Conservation (phyloP, 768 basidiomycete genomes). For the Tylopilus cervinicoccineus region DNA sequence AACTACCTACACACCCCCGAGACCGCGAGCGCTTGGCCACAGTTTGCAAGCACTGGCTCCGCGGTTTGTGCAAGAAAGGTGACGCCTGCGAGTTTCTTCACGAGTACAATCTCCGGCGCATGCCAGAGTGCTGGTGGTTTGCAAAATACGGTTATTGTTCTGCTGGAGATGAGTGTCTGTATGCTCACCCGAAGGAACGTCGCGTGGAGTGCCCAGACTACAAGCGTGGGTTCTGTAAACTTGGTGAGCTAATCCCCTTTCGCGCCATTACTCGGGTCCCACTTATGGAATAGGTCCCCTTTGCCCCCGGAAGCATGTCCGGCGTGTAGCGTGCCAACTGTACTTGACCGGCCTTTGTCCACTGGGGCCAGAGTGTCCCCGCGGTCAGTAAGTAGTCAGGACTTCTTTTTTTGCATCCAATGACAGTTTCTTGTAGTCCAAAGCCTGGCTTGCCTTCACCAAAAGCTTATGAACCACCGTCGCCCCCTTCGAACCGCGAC, state of each 20-base stretch:
- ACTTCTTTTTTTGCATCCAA: slow-evolving; percentile 4
- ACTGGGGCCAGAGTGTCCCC: slow-evolving; percentile 79
- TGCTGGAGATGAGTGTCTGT: slow-evolving; percentile 95
- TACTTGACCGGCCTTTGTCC: slow-evolving; percentile 95
- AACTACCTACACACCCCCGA: slow-evolving; percentile 76
- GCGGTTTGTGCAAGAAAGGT: slow-evolving; percentile 97
- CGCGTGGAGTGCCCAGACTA: slow-evolving; percentile 94
- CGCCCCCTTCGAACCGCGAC: slow-evolving; percentile 70
- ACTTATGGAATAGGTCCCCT: slow-evolving; percentile 55
- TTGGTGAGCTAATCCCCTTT: slow-evolving; percentile 52
- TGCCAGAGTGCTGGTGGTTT: slow-evolving; percentile 99
- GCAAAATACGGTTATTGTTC: slow-evolving; percentile 98
- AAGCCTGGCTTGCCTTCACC: slow-evolving; percentile 68
- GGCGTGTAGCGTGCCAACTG: slow-evolving; percentile 84
- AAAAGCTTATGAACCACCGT: slow-evolving; percentile 73
- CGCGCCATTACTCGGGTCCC: slow-evolving; percentile 2
- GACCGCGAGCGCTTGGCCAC: slow-evolving; percentile 83
- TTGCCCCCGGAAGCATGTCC: slow-evolving; percentile 90
- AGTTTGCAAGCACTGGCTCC: slow-evolving; percentile 98
- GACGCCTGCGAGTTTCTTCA: slow-evolving; percentile 98
- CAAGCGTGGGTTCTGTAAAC: slow-evolving; percentile 90
- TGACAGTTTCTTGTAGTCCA: slow-evolving; percentile 47
- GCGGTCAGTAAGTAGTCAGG: slow-evolving; percentile 71
- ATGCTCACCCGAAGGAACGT: slow-evolving; percentile 91
- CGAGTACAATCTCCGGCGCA: slow-evolving; percentile 95